Conservation (phyloP, 179 eudicot genomes). For the Silene noctiflora region DNA sequence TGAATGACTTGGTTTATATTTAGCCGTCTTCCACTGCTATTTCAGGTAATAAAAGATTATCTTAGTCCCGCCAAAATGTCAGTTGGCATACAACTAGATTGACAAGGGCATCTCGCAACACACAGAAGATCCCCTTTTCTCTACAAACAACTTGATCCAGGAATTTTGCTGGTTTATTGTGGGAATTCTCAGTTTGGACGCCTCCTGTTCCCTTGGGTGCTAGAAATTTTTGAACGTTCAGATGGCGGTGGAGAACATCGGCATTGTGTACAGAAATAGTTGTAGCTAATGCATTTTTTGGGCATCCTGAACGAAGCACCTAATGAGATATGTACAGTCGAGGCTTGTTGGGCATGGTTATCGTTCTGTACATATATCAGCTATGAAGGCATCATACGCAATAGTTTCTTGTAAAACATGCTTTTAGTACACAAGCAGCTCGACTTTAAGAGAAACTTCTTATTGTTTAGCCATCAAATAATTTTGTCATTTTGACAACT, state of each 20-base stretch:
- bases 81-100: constrained; percentile 3
- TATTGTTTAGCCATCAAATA: constrained; percentile 8
- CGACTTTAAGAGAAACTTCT: neutral
- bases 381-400: constrained; percentile 4
- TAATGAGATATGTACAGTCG: constrained; percentile 25
- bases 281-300: constrained; percentile 18
- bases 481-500: neutral
- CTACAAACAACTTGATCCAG: neutral
- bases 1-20: neutral
- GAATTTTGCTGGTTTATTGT: neutral
- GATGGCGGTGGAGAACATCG: neutral
- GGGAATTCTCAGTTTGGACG: neutral
- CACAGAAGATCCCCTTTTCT: neutral
- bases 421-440: neutral
- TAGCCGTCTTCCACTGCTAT: neutral
- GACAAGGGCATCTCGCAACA: neutral
- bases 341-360: constrained; percentile 9
- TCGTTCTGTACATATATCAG: constrained; percentile 1
- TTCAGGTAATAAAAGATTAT: constrained; percentile 20
- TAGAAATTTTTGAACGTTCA: constrained; percentile 6
- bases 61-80: neutral
- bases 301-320: constrained; percentile 10
- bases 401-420: neutral
- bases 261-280: constrained; percentile 18
- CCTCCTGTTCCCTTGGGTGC: constrained; percentile 7